Evolutionary conservation across 2,329 filamentous ascomycete species (phyloP), one percentile per base, ranked within the genome.

Genomic region (Diplodia scrobiculata): DNA sequence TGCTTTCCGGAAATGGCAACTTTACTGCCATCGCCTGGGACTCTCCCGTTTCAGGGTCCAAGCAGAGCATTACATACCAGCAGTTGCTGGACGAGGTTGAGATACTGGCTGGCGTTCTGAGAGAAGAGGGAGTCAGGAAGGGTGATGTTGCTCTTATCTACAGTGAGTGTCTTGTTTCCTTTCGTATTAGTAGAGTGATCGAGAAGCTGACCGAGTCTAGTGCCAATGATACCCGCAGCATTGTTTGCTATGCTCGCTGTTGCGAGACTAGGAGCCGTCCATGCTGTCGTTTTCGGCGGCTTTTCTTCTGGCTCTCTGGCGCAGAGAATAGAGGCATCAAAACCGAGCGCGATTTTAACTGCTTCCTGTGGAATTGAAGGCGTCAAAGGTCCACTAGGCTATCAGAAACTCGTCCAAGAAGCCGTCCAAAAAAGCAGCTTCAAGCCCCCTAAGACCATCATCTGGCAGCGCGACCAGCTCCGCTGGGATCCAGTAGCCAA

Each of bases 191-290:
- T 25, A 6, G 4, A 6, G 11, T 27, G 55, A 45, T 19, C 55
- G 19, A 25, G 13, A 2, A 53, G 47, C 51, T 66, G 34, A 41
- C 41, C 14, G 7, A 52, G 63, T 27, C 4, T 69, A 91, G 89
- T 97, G 93, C 93, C 93, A 65, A 97, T 97, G 93, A 91, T 97
- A 51, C 93, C 94, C 0, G 89, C 91, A 0, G 91, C 92, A 1
- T 76, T 97, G n/a, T 87, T 96, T 68, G 93, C 90, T 10, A 92
- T 95, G 69, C 86, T 97, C 3, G 92, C 94, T 27, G 86, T 90
- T 67, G 87, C 87, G 68, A 87, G 92, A 10, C 82, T 97, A 0
- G 94, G 93, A 11, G 94, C 92, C 17, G 87, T 97, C 63, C 94
- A 98, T 75, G 88, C 91, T 3, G 91, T 96, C 4, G 94, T 98